A percentile compares a stretch with the other conserved stretches of the same genome.
Conservation (phyloP, 768 basidiomycete species). For the Tremella fuciformis region DNA sequence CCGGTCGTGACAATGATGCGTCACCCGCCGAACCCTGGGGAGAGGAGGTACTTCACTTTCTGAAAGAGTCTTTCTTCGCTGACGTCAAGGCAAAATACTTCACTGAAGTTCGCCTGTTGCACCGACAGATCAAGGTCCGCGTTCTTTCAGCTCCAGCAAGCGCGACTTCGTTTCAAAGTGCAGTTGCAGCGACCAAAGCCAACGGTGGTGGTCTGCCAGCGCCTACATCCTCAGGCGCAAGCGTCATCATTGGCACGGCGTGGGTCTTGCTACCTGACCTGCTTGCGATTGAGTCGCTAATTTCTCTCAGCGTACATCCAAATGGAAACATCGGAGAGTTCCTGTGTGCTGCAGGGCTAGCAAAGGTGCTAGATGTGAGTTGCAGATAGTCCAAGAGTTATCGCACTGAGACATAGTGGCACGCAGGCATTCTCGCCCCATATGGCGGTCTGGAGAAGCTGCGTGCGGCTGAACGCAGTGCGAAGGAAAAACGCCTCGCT, state of each 20-base stretch:
- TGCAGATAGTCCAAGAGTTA: no score
- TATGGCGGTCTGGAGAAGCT: conserved; percentile 83
- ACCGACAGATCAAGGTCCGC: conserved; percentile 50
- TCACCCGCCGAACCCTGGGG: conserved; percentile 65
- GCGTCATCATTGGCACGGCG: conserved; percentile 78
- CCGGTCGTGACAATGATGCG: conserved; percentile 41
- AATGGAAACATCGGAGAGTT: conserved; percentile 92
- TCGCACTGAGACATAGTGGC: conserved; percentile 59
- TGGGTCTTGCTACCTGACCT: conserved; percentile 10
- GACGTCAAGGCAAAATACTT: conserved; percentile 79
- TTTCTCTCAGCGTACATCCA: conserved; percentile 62
- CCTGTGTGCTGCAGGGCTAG: conserved; percentile 76
- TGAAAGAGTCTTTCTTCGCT: background rate
- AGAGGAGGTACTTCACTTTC: conserved; percentile 68
- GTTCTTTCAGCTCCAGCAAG: conserved; percentile 56
- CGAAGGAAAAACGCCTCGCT: conserved; percentile 57
- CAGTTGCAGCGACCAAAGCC: conserved; percentile 60
- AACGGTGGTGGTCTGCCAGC: conserved; percentile 43
- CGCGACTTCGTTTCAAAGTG: conserved; percentile 72
- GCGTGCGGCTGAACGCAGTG: conserved; percentile 71
- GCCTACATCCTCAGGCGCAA: conserved; percentile 61
- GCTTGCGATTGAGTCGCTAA: conserved; percentile 1
- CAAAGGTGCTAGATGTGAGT: conserved; percentile 72
- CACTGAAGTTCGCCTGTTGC: conserved; percentile 61
- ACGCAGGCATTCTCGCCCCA: conserved; percentile 86